phyloP scores from a whole-genome alignment of 192 early-diverging fungal species.

The Thamnidium elegans region DNA sequence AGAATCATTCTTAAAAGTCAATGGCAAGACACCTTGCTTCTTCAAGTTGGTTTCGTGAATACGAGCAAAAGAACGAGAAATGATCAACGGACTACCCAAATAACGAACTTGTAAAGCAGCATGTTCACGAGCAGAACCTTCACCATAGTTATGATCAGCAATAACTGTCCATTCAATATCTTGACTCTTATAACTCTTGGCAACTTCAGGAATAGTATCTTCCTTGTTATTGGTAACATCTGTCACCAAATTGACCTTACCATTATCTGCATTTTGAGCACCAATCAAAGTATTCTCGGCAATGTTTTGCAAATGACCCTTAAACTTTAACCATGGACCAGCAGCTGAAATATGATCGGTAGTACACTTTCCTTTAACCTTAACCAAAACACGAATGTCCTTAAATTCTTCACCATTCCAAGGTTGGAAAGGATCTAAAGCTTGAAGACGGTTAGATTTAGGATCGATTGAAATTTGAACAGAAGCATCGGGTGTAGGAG shows the following conservation, averaged over 20 bases:
- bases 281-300: conserved; percentile 97
- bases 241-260: conserved; percentile 76
- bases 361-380: conserved; percentile 98
- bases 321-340: conserved; percentile 97
- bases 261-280: conserved; percentile 89
- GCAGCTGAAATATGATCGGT: conserved; percentile 99
- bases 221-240: conserved; percentile 57
- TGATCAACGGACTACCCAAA: conserved; percentile 78
- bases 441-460: conserved; percentile 77
- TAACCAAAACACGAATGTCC: conserved; percentile 78
- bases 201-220: conserved; percentile 88
- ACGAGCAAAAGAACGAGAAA: conserved; percentile 93
- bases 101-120: conserved; percentile 87
- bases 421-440: conserved; percentile 80
- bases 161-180: conserved; percentile 78
- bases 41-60: conserved; percentile 99
- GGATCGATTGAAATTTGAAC: conserved; percentile 57
- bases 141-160: conserved; percentile 91
- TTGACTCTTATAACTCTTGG: conserved; percentile 65
- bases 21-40: conserved; percentile 97
- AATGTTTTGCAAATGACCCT: conserved; percentile 97
- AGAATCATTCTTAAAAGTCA: conserved; percentile 82
- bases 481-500: conserved; percentile 44
- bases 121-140: conserved; percentile 92
- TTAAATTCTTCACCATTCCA: conserved; percentile 83